Evolutionary conservation across 768 basidiomycete genomes (phyloP).

Genomic region (Auricularia sp.): DNA sequence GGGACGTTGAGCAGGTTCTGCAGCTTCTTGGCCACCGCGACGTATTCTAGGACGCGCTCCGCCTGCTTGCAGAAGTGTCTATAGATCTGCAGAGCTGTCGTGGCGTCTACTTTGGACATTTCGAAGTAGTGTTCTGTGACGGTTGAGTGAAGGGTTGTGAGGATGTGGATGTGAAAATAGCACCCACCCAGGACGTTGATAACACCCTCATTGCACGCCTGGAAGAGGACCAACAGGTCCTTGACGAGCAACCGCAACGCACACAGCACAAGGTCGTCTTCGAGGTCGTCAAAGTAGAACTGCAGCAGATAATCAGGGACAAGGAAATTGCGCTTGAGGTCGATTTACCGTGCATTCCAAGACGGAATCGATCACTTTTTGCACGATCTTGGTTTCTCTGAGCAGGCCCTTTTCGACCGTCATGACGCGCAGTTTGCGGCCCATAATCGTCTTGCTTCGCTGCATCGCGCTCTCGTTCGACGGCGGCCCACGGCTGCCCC

Average conservation of each 20-base stretch:
- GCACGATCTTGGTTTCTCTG: conserved; percentile 84
- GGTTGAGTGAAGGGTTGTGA: conserved; percentile 15
- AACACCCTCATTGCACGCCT: conserved; percentile 91
- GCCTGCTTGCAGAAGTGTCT: conserved; percentile 92
- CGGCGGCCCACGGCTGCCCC: conserved; percentile 4
- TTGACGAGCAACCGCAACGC: conserved; percentile 92
- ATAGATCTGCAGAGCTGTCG: conserved; percentile 76
- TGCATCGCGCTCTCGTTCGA: conserved; percentile 13
- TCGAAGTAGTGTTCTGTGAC: conserved; percentile 77
- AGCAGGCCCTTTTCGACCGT: conserved; percentile 93
- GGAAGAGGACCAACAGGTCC: conserved; percentile 89
- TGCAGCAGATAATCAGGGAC: conserved; percentile 18
- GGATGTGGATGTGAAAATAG: no score
- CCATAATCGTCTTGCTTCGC: conserved; percentile 68
- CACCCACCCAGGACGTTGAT: conserved; percentile 33
- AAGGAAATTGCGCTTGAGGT: conserved; percentile 22
- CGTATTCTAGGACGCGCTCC: conserved; percentile 78
- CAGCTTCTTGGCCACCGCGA: conserved; percentile 85
- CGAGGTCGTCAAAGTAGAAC: conserved; percentile 91
- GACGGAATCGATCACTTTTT: conserved; percentile 79
- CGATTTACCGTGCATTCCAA: conserved; percentile 67
- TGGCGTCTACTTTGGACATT: conserved; percentile 91
- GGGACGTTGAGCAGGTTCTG: conserved; percentile 89
- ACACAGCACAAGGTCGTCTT: conserved; percentile 82
- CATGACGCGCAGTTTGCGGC: conserved; percentile 79